Percentiles rank a stretch among this genome's conserved stretches.
Evolutionary conservation across 495 filamentous ascomycete genomes (phyloP).

Genomic region (Lasiosphaeria ovina): DNA sequence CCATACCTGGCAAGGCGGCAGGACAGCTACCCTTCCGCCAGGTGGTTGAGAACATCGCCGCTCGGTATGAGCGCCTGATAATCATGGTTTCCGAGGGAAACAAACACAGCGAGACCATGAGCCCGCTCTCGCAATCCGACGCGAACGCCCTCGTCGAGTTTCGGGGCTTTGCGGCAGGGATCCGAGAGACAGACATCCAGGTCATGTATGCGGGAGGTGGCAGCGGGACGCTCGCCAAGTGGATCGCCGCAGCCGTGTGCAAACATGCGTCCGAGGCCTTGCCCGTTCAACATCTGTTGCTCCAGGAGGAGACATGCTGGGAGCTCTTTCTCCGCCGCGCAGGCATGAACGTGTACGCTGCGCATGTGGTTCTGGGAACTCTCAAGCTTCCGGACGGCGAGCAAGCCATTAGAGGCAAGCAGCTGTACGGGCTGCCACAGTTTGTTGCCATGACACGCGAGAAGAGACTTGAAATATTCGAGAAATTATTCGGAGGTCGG

Average conservation of each 20-base stretch:
- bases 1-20: constrained; percentile 60
- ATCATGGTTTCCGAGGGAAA: constrained; percentile 63
- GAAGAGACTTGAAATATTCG: constrained; percentile 47
- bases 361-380: constrained; percentile 62
- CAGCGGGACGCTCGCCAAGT: constrained; percentile 54
- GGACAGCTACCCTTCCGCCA: constrained; percentile 50
- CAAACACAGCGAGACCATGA: constrained; percentile 33
- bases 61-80: constrained; percentile 67
- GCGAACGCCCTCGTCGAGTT: constrained; percentile 54
- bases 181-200: constrained; percentile 39
- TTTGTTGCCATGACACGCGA: constrained; percentile 57
- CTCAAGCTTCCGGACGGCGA: constrained; percentile 42
- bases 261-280: constrained; percentile 33
- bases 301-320: constrained; percentile 60
- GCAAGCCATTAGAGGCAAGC: constrained; percentile 14
- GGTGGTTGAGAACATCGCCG: constrained; percentile 53
- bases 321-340: constrained; percentile 70
- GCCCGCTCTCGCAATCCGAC: constrained; percentile 45
- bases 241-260: constrained; percentile 53
- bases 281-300: constrained; percentile 26
- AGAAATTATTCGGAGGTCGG: constrained; percentile 49
- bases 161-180: constrained; percentile 44
- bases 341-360: constrained; percentile 79
- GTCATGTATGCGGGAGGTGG: constrained; percentile 59
- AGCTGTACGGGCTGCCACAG: constrained; percentile 47